Conservation (phyloP, 306 rosid genomes). For the Parietaria judaica region DNA sequence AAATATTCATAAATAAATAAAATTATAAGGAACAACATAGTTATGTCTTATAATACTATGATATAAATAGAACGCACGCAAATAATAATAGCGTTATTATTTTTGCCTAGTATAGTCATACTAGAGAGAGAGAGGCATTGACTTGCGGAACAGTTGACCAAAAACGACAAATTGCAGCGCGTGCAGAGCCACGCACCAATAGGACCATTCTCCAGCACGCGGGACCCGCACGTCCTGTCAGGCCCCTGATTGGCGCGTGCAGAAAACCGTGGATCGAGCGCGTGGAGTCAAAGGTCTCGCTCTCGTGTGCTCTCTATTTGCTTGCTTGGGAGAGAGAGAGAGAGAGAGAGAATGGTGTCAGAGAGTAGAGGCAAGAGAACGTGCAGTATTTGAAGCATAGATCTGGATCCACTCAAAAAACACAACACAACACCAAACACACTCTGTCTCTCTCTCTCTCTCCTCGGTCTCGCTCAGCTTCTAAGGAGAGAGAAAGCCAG, state of each 20-base stretch:
- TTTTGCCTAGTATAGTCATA: background rate
- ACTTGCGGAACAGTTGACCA: slow-evolving; percentile 20
- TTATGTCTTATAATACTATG: too few relatives aligned
- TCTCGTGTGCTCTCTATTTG: background rate
- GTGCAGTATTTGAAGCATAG: slow-evolving; percentile 55
- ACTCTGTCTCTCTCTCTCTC: background rate
- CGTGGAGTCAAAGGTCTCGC: slow-evolving; percentile 9
- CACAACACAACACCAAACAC: background rate
- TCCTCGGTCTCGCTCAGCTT: slow-evolving; percentile 14
- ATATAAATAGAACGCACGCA: background rate
- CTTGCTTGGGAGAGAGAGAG: background rate
- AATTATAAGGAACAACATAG: too few relatives aligned
- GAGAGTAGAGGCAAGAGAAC: slow-evolving; percentile 50
- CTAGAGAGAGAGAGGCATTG: slow-evolving; percentile 21
- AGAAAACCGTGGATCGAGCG: background rate
- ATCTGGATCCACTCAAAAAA: slow-evolving; percentile 55
- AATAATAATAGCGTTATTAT: background rate
- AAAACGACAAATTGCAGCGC: slow-evolving; percentile 12
- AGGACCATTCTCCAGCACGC: background rate
- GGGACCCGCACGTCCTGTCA: background rate
- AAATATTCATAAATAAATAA: too few relatives aligned
- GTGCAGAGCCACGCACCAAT: slow-evolving; percentile 17
- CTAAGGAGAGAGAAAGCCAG: slow-evolving; percentile 34
- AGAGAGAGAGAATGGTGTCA: slow-evolving; percentile 28
- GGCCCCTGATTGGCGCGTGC: slow-evolving; percentile 24